Percentiles rank a stretch among this genome's conserved stretches.
These are phyloP conservation scores for Clathrospora elynae DNA, from an alignment of 2,329 filamentous ascomycete genomes.

Conservation along the genomic window DNA sequence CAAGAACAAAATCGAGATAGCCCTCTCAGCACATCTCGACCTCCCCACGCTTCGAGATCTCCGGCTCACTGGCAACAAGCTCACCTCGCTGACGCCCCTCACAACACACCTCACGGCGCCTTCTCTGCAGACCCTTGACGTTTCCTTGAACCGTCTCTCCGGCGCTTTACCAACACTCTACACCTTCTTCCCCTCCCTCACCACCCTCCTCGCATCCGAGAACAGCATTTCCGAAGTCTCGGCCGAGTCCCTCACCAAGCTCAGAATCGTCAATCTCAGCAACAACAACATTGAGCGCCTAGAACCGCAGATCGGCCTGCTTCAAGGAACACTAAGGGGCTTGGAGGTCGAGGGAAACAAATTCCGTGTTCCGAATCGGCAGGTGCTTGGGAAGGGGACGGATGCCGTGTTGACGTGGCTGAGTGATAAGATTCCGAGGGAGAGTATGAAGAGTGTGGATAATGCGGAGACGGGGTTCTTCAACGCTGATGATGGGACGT, in stretches of 20 bases:
- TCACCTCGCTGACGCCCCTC: conserved; percentile 69
- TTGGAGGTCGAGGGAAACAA: conserved; percentile 83
- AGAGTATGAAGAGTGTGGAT: conserved; percentile 28
- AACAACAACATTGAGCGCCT: conserved; percentile 86
- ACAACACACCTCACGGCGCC: conserved; percentile 73
- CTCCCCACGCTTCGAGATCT: conserved; percentile 78
- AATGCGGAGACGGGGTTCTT: conserved; percentile 33
- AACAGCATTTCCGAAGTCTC: conserved; percentile 78
- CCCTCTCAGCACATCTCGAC: conserved; percentile 57
- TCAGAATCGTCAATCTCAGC: conserved; percentile 76
- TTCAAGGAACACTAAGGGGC: conserved; percentile 68
- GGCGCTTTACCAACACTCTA: conserved; percentile 69
- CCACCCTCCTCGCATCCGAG: conserved; percentile 73
- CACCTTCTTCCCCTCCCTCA: conserved; percentile 70
- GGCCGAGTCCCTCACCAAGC: conserved; percentile 72
- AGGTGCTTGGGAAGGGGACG: conserved; percentile 83
- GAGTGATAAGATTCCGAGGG: conserved; percentile 70
- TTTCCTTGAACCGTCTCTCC: conserved; percentile 80
- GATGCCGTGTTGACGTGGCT: conserved; percentile 83
- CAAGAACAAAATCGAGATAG: conserved; percentile 71
- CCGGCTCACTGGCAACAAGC: conserved; percentile 73
- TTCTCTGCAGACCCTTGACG: conserved; percentile 74
- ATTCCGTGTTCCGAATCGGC: conserved; percentile 85
- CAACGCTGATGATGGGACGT: conserved; percentile 21
- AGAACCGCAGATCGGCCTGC: conserved; percentile 78